Evolutionary conservation across 352 stramenopile species (phyloP), one percentile per base, ranked within the genome.

Genomic region (Globisporangium viniferum): DNA sequence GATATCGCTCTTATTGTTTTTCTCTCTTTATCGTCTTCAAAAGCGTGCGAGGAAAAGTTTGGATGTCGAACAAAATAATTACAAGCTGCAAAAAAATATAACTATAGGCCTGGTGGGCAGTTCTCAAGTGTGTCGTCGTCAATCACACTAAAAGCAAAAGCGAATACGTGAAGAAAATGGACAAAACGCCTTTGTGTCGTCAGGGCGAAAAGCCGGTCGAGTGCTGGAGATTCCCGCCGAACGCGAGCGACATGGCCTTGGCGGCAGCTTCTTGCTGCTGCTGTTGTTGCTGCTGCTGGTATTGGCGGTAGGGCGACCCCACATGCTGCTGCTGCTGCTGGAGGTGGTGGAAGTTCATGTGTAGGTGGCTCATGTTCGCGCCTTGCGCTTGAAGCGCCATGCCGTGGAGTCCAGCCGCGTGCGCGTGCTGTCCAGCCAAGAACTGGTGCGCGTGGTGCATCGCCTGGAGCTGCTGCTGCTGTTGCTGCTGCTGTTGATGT

Each of bases 201-300:
- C 56, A 62, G 5, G 56, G 33, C 22, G 56, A 62, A n/a, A 62
- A 62, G 12, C 56, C 33, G n/a, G 56, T 62, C 10, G 56, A 14
- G 56, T 62, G 33, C 31, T 62, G 56, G 10, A 24, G n/a, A 24
- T 24, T 18, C 31, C 31, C 56, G 0, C 33, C 35, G 22, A 62
- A 62, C 8, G 56, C 33, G 10, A 62, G 31, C 33, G 56, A 35
- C 56, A 62, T 49, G n/a, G 56, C n/a, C 33, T 62, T 62, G 33
- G 56, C 56, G 18, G 55, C 55, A 15, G 56, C 33, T 20, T 67
- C 69, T 33, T 33, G 31, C 31, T 33, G 31, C 12, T 46, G 39
- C n/a, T 81, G 76, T 20, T 74, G 66, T 36, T 74, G 65, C 48
- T 75, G 74, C 10, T 58, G n/a, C 36, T 84, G 74, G 4, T 65